phyloP scores from a whole-genome alignment of 2,329 filamentous ascomycete species.

The Amauroascus verrucosus region DNA sequence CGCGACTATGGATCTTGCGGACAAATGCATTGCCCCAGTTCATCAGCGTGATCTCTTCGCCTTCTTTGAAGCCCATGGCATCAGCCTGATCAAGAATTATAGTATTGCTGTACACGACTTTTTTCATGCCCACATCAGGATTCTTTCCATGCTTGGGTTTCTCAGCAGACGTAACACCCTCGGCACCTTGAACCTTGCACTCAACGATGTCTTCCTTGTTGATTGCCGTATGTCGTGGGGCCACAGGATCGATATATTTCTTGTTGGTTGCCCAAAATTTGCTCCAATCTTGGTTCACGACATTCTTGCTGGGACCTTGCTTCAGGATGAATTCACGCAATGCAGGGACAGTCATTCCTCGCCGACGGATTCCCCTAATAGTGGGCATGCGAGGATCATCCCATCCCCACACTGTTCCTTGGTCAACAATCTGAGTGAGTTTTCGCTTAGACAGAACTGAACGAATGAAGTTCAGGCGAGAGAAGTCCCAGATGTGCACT shows the following conservation, averaged over 20 bases:
- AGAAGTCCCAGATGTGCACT: conserved; percentile 44
- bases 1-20: conserved; percentile 41
- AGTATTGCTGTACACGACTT: conserved; percentile 24
- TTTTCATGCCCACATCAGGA: conserved; percentile 25
- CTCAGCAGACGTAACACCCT: conserved; percentile 42
- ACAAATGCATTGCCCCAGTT: conserved; percentile 63
- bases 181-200: conserved; percentile 43
- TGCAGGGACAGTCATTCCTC: conserved; percentile 23
- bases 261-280: conserved; percentile 49
- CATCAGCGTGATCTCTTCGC: conserved; percentile 29
- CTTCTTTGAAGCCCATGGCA: conserved; percentile 23
- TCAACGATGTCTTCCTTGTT: conserved; percentile 21
- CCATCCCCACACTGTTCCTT: conserved; percentile 42
- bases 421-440: conserved; percentile 42
- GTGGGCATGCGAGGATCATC: conserved; percentile 44
- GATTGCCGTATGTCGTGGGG: conserved; percentile 25
- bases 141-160: conserved; percentile 28
- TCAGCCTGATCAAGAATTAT: conserved; percentile 27
- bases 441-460: conserved; percentile 44
- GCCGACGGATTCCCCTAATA: conserved; percentile 41
- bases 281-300: conserved; percentile 35
- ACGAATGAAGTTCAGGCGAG: conserved; percentile 44
- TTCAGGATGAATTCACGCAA: conserved; percentile 34
- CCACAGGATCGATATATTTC: conserved; percentile 58
- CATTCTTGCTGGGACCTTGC: conserved; percentile 33